Percentiles rank a stretch among this genome's conserved stretches.
Evolutionary conservation across 2,329 filamentous ascomycete species (phyloP).

Genomic region (Fusarium multiceps): DNA sequence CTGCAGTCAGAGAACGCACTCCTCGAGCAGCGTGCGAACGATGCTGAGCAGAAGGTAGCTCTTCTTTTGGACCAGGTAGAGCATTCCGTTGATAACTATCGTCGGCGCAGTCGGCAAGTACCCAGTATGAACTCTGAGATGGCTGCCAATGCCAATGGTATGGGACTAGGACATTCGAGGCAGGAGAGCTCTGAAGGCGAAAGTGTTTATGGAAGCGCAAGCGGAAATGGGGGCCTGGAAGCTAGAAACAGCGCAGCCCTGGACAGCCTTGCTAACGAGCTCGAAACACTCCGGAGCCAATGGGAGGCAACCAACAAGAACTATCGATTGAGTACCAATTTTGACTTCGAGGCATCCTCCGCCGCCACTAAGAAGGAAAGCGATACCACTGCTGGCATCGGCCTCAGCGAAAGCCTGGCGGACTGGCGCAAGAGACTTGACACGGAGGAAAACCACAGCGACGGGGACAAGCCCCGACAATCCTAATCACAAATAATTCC

Average conservation of each 20-base stretch:
- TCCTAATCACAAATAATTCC: conserved; percentile 37
- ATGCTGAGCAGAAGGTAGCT: conserved; percentile 93
- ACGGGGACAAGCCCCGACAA: conserved; percentile 47
- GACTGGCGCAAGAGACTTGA: conserved; percentile 86
- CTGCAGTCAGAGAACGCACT: conserved; percentile 83
- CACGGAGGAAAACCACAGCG: conserved; percentile 54
- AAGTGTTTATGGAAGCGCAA: conserved; percentile 69
- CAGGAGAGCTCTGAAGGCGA: conserved; percentile 69
- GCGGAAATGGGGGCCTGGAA: conserved; percentile 49
- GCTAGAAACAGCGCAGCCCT: conserved; percentile 75
- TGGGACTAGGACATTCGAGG: conserved; percentile 57
- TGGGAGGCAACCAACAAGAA: conserved; percentile 98
- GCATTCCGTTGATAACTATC: conserved; percentile 92
- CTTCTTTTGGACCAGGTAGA: conserved; percentile 95
- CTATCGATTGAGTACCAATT: conserved; percentile 88
- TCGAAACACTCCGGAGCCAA: conserved; percentile 88
- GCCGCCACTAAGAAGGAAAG: conserved; percentile 57
- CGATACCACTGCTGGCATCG: conserved; percentile 55
- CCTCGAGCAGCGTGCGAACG: conserved; percentile 84
- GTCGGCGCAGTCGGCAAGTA: conserved; percentile 75
- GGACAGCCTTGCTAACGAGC: conserved; percentile 90
- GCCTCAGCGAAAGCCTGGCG: conserved; percentile 76
- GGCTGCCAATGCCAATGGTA: conserved; percentile 50
- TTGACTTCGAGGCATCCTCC: conserved; percentile 78
- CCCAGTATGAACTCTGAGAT: conserved; percentile 64